phyloP scores from a whole-genome alignment of 495 filamentous ascomycete species.

The Glonium stellatum region DNA sequence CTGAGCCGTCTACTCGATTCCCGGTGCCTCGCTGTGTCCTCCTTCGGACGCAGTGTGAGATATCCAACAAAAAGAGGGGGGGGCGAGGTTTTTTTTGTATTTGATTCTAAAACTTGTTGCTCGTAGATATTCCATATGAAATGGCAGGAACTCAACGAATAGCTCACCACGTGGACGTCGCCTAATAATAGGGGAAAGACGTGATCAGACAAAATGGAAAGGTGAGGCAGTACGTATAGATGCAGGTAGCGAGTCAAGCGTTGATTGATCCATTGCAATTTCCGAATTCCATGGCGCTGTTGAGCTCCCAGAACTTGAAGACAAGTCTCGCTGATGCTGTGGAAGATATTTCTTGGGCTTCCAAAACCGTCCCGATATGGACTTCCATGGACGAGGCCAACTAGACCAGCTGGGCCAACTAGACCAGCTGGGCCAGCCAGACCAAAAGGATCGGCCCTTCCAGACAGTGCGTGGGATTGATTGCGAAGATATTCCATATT shows the following conservation, averaged over 20 bases:
- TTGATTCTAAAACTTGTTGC: no score
- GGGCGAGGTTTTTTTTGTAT: no score
- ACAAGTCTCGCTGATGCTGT: no score
- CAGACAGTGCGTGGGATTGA: not conserved
- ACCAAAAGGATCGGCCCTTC: no score
- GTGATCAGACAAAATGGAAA: conserved; percentile 1
- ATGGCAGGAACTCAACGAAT: not conserved
- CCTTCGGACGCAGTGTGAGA: no score
- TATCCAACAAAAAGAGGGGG: no score
- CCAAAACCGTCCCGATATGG: not conserved
- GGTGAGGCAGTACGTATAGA: not conserved
- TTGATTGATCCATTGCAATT: not conserved
- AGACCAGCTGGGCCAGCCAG: not conserved
- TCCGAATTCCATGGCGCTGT: not conserved
- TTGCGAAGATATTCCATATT: not conserved
- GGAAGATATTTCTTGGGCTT: no score
- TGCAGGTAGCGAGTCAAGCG: not conserved
- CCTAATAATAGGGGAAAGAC: not conserved
- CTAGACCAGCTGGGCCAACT: not conserved
- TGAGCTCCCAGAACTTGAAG: not conserved
- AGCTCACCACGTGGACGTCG: not conserved
- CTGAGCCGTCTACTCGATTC: no score
- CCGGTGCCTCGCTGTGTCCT: no score
- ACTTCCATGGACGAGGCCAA: not conserved
- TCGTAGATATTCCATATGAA: no score